Percentiles rank a stretch among this genome's conserved stretches.
phyloP scores from a whole-genome alignment of 139 green algal species.

The Diplosphaera chodatii region DNA sequence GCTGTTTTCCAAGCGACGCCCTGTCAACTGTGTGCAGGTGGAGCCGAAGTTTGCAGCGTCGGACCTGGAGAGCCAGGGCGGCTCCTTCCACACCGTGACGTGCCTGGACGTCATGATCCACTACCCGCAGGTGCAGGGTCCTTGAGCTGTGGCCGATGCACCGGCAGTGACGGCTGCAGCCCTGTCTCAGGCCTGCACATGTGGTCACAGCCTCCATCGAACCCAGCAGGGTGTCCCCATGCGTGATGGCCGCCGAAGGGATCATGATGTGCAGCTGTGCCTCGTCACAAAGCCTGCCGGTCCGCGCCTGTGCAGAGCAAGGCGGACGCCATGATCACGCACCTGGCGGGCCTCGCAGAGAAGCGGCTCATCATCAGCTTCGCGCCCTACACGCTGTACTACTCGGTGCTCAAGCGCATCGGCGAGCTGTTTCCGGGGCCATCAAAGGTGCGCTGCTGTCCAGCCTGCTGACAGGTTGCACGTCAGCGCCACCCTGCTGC shows the following conservation, averaged over 20 bases:
- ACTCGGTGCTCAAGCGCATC: constrained; percentile 84
- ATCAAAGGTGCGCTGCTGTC: constrained; percentile 20
- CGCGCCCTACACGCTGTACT: constrained; percentile 81
- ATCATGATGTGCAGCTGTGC: neutral
- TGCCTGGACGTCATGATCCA: constrained; percentile 99
- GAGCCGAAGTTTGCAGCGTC: constrained; percentile 82
- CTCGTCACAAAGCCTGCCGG: neutral
- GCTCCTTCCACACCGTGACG: constrained; percentile 88
- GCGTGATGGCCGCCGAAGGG: too few species aligned
- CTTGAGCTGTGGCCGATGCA: too few species aligned
- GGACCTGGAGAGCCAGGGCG: constrained; percentile 78
- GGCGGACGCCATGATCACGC: constrained; percentile 86
- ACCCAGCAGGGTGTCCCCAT: too few species aligned
- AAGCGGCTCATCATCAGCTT: constrained; percentile 92
- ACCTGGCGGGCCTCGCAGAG: constrained; percentile 82
- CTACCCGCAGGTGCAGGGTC: constrained; percentile 71
- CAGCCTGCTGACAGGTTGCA: too few species aligned
- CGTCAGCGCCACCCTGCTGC: too few species aligned
- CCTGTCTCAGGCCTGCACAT: too few species aligned
- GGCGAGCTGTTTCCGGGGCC: constrained; percentile 96
- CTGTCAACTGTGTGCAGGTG: too few species aligned
- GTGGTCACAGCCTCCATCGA: too few species aligned
- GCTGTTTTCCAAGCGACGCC: too few species aligned
- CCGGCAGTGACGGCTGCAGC: too few species aligned
- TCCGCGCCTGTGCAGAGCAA: constrained; percentile 83